phyloP scores from a whole-genome alignment of 2,329 filamentous ascomycete species.

The Calycina herbarum region DNA sequence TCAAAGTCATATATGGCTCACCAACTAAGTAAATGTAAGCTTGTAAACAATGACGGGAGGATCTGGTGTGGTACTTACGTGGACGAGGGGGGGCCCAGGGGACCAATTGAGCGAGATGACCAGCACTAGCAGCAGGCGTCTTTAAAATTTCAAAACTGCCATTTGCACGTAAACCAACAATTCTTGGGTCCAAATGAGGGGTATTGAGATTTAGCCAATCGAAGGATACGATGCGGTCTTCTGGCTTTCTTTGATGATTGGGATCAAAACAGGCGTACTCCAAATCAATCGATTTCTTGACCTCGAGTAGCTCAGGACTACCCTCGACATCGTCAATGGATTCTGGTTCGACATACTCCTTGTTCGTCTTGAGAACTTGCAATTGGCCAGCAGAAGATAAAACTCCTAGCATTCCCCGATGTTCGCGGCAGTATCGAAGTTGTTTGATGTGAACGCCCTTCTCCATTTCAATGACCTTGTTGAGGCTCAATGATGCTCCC shows the following conservation, averaged over 20 bases:
- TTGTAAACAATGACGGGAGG: background rate
- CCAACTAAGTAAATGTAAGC: conserved; percentile 45
- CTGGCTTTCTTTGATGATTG: conserved; percentile 46
- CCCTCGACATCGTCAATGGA: conserved; percentile 47
- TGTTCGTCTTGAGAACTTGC: conserved; percentile 59
- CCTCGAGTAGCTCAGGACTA: conserved; percentile 59
- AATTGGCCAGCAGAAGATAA: conserved; percentile 64
- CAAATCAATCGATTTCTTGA: conserved; percentile 61
- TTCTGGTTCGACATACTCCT: conserved; percentile 49
- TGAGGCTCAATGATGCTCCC: conserved; percentile 60
- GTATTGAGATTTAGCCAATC: conserved; percentile 65
- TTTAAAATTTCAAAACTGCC: conserved; percentile 63
- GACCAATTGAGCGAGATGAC: conserved; percentile 60
- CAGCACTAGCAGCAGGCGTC: conserved; percentile 57
- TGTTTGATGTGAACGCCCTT: conserved; percentile 63
- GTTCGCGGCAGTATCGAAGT: conserved; percentile 63
- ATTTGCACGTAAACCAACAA: conserved; percentile 60
- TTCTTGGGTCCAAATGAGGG: conserved; percentile 55
- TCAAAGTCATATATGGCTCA: conserved; percentile 53
- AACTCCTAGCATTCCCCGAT: conserved; percentile 59
- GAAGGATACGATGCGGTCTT: conserved; percentile 64
- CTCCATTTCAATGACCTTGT: conserved; percentile 53
- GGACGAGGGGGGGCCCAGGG: conserved; percentile 62
- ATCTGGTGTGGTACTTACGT: conserved; percentile 23
- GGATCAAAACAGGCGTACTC: conserved; percentile 56